Evolutionary conservation across 768 basidiomycete genomes (phyloP), one percentile per base, ranked within the genome.

Genomic region (Suillus spraguei): DNA sequence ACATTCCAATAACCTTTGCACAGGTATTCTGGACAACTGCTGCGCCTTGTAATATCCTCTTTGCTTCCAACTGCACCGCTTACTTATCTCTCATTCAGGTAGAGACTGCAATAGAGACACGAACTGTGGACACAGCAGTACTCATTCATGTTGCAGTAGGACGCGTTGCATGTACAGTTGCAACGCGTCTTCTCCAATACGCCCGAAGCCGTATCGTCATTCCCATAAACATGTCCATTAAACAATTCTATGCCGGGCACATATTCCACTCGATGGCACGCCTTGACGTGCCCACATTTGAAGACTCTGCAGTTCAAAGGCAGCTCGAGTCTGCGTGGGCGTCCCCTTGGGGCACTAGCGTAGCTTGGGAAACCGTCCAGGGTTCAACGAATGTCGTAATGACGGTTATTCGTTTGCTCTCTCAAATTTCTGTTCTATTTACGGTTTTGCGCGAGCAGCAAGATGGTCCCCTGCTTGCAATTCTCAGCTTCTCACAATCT

Each of bases 281-380:
- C 8, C 81, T 94, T 38, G 91, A 94, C 71, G 80, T 92, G 2
- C 90, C 91, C 1, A 91, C 91, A 0, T 92, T 85, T 63, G 82
- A 87, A 62, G 89, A 92, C 72, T 81, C 88, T 6, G 81, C 82
- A 9, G 79, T 92, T 9, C 87, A 87, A 66, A 79, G 83, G 33
- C 90, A 90, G 67, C 76, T 93, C 32, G 84, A 89, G 61, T 74
- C 83, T 33, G 80, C 82, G n/a, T 78, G 80, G 61, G 73, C 78
- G 6, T 77, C 75, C n/a, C 80, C 84, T 10, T 74, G 76, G 60
- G 78, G 67, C 62, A 73, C 77, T 7, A 83, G 79, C 56, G 80
- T 89, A 41, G 87, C 87, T 10, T 91, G 88, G 83, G 80, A 82
- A 47, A 86, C 85, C 11, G 78, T 93, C 39, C 72, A 76, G 32